Percentiles rank a stretch among this genome's conserved stretches.
Conservation (phyloP, 495 filamentous ascomycete species). For the Xylaria cubensis region DNA sequence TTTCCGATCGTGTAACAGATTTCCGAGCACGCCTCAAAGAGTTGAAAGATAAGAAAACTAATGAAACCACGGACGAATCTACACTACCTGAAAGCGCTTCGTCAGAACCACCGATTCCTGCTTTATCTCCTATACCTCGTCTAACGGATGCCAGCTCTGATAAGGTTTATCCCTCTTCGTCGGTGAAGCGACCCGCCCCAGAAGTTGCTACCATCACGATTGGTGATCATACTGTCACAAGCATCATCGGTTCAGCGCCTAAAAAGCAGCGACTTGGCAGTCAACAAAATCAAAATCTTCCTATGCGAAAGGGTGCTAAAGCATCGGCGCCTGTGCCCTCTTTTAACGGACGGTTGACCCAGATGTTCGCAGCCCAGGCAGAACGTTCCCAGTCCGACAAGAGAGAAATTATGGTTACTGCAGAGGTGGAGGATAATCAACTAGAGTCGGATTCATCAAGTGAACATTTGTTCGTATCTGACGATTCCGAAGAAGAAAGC, state of each 20-base stretch:
- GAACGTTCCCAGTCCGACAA: constrained; percentile 39
- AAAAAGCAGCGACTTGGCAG: constrained; percentile 48
- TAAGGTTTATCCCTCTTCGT: constrained; percentile 31
- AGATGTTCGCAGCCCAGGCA: constrained; percentile 77
- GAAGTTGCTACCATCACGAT: constrained; percentile 90
- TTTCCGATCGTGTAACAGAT: constrained; percentile 23
- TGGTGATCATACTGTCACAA: constrained; percentile 75
- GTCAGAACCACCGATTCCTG: constrained; percentile 41
- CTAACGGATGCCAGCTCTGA: constrained; percentile 33
- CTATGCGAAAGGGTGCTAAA: constrained; percentile 29
- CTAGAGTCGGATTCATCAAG: constrained; percentile 40
- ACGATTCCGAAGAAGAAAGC: constrained; percentile 39
- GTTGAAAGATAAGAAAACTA: constrained; percentile 23
- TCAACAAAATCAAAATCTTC: constrained; percentile 17
- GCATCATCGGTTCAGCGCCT: constrained; percentile 51
- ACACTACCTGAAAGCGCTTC: constrained; percentile 16
- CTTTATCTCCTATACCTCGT: constrained; percentile 50
- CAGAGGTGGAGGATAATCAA: constrained; percentile 34
- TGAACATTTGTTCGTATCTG: constrained; percentile 44
- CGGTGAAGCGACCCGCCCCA: constrained; percentile 64
- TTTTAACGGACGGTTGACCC: constrained; percentile 70
- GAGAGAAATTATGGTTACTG: constrained; percentile 31
- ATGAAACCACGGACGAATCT: constrained; percentile 9
- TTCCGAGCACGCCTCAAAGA: constrained; percentile 36
- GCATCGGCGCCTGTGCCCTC: constrained; percentile 46